Evolutionary conservation across 495 filamentous ascomycete genomes (phyloP).

Genomic region (Aspergillus asperescens): DNA sequence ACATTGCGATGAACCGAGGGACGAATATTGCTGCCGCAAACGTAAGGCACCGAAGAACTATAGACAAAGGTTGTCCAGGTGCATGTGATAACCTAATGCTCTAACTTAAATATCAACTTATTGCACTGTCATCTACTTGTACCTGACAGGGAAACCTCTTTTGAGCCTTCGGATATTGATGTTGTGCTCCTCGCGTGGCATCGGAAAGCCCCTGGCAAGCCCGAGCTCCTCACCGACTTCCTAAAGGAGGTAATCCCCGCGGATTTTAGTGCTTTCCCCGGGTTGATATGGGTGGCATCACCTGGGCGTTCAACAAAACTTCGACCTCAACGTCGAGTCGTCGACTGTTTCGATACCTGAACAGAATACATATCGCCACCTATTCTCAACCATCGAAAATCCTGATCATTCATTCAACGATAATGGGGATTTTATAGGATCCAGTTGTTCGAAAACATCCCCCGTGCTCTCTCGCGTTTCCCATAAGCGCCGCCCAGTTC

Average conservation of each 20-base stretch:
- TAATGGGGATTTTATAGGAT: slow-evolving; percentile 5
- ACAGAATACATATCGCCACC: background rate
- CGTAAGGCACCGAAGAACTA: background rate
- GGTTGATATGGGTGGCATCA: slow-evolving; percentile 12
- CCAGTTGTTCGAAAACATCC: background rate
- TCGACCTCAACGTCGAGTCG: background rate
- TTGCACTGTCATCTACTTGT: background rate
- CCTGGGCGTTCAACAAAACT: background rate
- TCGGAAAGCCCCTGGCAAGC: slow-evolving; percentile 22
- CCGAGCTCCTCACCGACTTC: slow-evolving; percentile 38
- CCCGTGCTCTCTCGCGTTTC: background rate
- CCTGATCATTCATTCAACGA: background rate
- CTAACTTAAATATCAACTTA: background rate
- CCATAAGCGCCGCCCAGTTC: background rate
- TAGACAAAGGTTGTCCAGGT: background rate
- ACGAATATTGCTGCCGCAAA: background rate
- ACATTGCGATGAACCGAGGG: background rate
- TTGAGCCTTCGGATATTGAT: background rate
- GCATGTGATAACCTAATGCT: background rate
- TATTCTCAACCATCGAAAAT: background rate
- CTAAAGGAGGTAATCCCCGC: slow-evolving; percentile 27
- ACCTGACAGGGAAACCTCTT: no score
- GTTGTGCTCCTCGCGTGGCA: no score
- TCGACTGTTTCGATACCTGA: background rate
- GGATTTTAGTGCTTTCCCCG: slow-evolving; percentile 18